Percentiles rank a stretch among this genome's conserved stretches.
Evolutionary conservation across 1,284 basidiomycete species (phyloP).

Genomic region (Coniferiporia sulphurascens): DNA sequence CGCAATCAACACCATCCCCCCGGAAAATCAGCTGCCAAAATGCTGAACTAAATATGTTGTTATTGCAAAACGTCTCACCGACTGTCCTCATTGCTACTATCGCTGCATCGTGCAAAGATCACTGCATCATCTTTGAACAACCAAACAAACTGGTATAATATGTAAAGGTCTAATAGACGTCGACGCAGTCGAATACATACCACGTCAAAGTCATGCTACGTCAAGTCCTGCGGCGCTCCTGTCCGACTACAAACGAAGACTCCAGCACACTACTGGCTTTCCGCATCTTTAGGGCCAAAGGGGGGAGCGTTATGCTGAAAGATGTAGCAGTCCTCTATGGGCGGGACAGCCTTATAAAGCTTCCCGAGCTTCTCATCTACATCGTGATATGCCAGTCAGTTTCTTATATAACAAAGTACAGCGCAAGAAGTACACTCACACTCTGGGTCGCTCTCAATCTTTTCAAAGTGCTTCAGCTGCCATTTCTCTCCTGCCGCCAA

Average conservation of each 20-base stretch:
- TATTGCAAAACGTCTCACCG: not conserved
- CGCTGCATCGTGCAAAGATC: not conserved
- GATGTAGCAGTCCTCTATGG: constrained; percentile 63
- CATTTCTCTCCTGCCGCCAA: constrained; percentile 66
- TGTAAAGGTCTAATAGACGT: not conserved
- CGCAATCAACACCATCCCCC: too few relatives aligned
- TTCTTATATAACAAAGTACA: constrained; percentile 4
- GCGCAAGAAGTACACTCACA: constrained; percentile 45
- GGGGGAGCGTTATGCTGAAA: constrained; percentile 50
- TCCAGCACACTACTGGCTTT: not conserved
- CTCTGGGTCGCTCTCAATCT: constrained; percentile 60
- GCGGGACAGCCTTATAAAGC: constrained; percentile 47
- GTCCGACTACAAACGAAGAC: not conserved
- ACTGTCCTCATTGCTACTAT: not conserved
- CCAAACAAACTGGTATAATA: not conserved
- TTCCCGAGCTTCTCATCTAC: constrained; percentile 60
- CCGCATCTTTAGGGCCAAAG: not conserved
- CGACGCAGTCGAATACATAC: not conserved
- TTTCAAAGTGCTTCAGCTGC: constrained; percentile 72
- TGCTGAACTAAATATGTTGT: too few relatives aligned
- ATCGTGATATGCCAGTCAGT: not conserved
- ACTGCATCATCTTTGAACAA: not conserved
- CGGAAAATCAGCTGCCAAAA: too few relatives aligned
- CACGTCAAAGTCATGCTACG: too few relatives aligned
- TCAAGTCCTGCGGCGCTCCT: not conserved